These are phyloP conservation scores for Tympanopsis confertula DNA, from an alignment of 2,329 filamentous ascomycete genomes.

Conservation along the genomic window DNA sequence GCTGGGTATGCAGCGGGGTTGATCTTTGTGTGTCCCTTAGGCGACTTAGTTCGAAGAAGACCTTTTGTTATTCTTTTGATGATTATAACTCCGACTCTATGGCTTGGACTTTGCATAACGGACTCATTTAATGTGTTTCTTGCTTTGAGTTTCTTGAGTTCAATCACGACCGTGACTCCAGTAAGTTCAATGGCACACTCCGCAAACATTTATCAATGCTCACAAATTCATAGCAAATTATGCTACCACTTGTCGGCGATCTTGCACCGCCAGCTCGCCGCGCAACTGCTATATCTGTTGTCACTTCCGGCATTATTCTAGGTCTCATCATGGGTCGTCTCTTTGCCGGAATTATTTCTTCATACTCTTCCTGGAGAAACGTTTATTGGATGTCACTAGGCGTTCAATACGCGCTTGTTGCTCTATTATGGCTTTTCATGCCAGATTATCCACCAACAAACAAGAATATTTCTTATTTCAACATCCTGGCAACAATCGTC, in stretches of 20 bases:
- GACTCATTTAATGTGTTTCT: slow-evolving; percentile 44
- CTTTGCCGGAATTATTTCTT: slow-evolving; percentile 55
- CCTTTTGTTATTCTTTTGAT: slow-evolving; percentile 51
- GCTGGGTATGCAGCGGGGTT: slow-evolving; percentile 58
- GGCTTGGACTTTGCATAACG: slow-evolving; percentile 53
- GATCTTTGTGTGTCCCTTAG: slow-evolving; percentile 54
- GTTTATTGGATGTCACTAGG: slow-evolving; percentile 59
- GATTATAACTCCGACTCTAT: slow-evolving; percentile 42
- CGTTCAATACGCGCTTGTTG: slow-evolving; percentile 50
- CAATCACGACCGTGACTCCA: slow-evolving; percentile 30
- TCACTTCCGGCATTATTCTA: slow-evolving; percentile 52
- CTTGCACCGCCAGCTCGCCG: slow-evolving; percentile 50
- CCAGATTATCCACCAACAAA: slow-evolving; percentile 73
- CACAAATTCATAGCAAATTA: too few species aligned
- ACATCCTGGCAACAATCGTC: slow-evolving; percentile 53
- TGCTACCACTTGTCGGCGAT: slow-evolving; percentile 63
- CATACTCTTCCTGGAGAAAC: slow-evolving; percentile 53
- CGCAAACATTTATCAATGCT: too few species aligned
- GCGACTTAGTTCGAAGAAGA: slow-evolving; percentile 45
- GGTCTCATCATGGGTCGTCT: slow-evolving; percentile 58
- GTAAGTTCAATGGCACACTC: too few species aligned
- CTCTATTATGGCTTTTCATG: slow-evolving; percentile 56
- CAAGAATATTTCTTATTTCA: slow-evolving; percentile 51
- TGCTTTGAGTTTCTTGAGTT: slow-evolving; percentile 49
- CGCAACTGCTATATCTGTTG: slow-evolving; percentile 51